Percentiles rank a stretch among this genome's conserved stretches.
These are phyloP conservation scores for Picocystis sp. DNA, from an alignment of 163 green algal species.

Conservation along the genomic window DNA sequence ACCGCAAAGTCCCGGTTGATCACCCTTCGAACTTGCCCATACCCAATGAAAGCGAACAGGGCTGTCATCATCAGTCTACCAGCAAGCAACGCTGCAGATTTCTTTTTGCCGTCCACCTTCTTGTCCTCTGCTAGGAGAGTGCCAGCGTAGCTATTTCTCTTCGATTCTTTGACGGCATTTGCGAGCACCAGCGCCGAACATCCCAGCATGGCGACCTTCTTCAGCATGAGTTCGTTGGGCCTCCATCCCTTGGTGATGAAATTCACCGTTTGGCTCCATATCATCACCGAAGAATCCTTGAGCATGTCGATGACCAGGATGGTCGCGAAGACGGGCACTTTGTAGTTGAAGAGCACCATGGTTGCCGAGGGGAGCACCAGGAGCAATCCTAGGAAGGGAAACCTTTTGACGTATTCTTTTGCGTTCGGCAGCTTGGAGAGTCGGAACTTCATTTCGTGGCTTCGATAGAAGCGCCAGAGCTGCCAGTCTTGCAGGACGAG, in stretches of 20 bases:
- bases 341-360: constrained; percentile 12
- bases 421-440: too few relatives aligned
- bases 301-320: constrained; percentile 17
- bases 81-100: constrained; percentile 23
- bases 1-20: background rate
- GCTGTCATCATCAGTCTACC: constrained; percentile 23
- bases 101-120: constrained; percentile 9
- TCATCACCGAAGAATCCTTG: constrained; percentile 11
- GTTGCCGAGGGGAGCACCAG: constrained; percentile 19
- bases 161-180: constrained; percentile 11
- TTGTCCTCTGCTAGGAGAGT: constrained; percentile 7
- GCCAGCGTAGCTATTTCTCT: constrained; percentile 5
- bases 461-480: constrained; percentile 11
- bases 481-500: constrained; percentile 8
- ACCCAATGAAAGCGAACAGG: constrained; percentile 26
- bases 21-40: constrained; percentile 9
- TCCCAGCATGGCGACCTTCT: constrained; percentile 37
- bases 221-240: constrained; percentile 32
- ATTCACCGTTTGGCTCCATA: constrained; percentile 6
- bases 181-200: constrained; percentile 16
- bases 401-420: background rate
- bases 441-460: constrained; percentile 16
- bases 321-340: constrained; percentile 6
- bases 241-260: constrained; percentile 10
- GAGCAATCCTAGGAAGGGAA: constrained; percentile 14